Base-by-base conservation (phyloP, 176 grass and related monocot genomes). In the Carex cristatella region DNA sequence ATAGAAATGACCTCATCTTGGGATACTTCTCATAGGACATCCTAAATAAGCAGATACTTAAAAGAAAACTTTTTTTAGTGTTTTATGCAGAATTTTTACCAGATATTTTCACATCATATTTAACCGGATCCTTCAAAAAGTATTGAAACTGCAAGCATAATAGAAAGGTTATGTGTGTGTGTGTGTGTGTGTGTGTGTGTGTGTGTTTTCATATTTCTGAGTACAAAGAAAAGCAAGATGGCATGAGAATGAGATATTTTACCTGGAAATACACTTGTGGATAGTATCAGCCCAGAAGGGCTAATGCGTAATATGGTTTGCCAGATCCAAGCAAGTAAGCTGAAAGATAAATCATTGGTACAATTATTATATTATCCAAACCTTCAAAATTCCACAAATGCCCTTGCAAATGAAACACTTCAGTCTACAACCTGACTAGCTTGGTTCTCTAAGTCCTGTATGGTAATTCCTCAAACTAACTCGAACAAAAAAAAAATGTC, bases 31-130 rank as follows among this genome's bases (percentile, higher is more conserved):
- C 38, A 40, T 5, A 40, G 0, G 38, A 40, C 38, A 40, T 40
- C 38, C 38, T 40, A 40, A 40, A 5, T 40, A 5, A 40, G 4
- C 38, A 40, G 4, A 60, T 44, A 87, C 89, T 85, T 90, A 85
- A 0, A 35, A 35, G 38, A 40, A 40, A 5, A 4, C 5, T 40
- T 5, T 5, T 40, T 40, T 5, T 5, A 40, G 3, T 40, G 38
- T 40, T 40, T 27, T 12, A 83, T 11, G 49, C 66, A 72, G 57
- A 56, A 69, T 46, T 32, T 60, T 16, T 82, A 88, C 89, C 89
- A 88, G 89, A 79, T 91, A 91, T 82, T 88, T 88, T 88, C 27
- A 91, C 89, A 53, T 91, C 86, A 54, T 91, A 86, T 77, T 91
- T 91, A 44, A 88, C 35, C 44, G 86, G 89, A 59, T 91, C 89